Evolutionary conservation across 306 rosid genomes (phyloP), one percentile per base, ranked within the genome.

Genomic region (Begonia peltatifolia): DNA sequence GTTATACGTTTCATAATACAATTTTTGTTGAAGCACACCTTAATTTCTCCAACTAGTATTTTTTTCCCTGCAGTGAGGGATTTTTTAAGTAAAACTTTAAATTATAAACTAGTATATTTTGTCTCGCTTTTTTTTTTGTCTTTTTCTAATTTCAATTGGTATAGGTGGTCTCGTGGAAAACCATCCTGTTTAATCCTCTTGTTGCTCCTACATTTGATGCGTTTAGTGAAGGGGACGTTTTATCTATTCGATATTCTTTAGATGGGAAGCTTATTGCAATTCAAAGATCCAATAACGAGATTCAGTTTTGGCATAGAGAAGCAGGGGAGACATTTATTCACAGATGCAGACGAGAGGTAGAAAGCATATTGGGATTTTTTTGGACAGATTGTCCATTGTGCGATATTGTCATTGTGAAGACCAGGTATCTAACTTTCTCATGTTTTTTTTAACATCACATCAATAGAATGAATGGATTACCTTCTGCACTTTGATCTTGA

Each of bases 91-190:
- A 20, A 20, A 20, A 20, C 23, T 20, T 20, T 1, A 20, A 20
- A 20, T 20, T 20, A 20, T 20, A 20, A 20, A 20, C 23, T 3
- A 20, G 4, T 20, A 20, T 20, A 20, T 20, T 0, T 30, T 30
- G 9, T 30, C 38, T 30, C 6, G 38, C 8, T 30, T 30, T 30
- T 30, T 30, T 30, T 30, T 30, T 6, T 30, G 3, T 30, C 38
- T 30, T 6, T 30, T 30, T 30, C 38, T 30, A 30, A 30, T 30
- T 30, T 30, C 38, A 30, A 30, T 55, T 63, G 52, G 8, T 60
- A 13, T 67, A 90, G 99, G 81, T 86, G 54, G 81, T 86, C 65
- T 83, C 95, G 41, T 90, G 95, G 99, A 90, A 86, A 75, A 83
- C 74, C 54, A 68, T 67, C 63, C 94, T 87, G 55, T 90, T 81